phyloP scores from a whole-genome alignment of 805 yeast genomes.

The Wickerhamiella sergipiensis region DNA sequence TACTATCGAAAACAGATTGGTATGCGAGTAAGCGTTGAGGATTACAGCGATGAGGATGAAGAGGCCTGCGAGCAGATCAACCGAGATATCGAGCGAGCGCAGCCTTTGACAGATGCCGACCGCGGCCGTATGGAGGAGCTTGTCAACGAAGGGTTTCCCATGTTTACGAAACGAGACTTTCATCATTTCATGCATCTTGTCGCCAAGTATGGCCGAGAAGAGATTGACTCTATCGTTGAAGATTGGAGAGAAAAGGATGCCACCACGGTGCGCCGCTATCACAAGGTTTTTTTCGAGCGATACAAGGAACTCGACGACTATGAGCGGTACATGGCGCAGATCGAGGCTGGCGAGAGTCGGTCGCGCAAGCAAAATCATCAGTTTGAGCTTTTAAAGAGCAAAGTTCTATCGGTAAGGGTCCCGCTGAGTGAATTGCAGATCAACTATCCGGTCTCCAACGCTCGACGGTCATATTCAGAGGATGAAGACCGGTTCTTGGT shows the following conservation, averaged over 20 bases:
- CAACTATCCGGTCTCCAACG: slow-evolving; percentile 59
- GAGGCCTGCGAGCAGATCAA: slow-evolving; percentile 35
- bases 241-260: slow-evolving; percentile 48
- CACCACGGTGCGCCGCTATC: slow-evolving; percentile 69
- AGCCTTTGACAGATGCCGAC: slow-evolving; percentile 65
- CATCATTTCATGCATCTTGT: slow-evolving; percentile 60
- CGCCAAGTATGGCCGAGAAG: slow-evolving; percentile 68
- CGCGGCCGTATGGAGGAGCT: slow-evolving; percentile 53
- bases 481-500: slow-evolving; percentile 83
- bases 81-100: slow-evolving; percentile 49
- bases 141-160: slow-evolving; percentile 52
- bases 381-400: slow-evolving; percentile 63
- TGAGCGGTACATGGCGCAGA: slow-evolving; percentile 65
- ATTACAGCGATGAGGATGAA: slow-evolving; percentile 25
- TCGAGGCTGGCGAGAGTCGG: slow-evolving; percentile 81
- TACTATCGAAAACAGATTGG: slow-evolving; percentile 58
- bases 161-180: slow-evolving; percentile 82
- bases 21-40: slow-evolving; percentile 42
- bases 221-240: slow-evolving; percentile 49
- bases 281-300: slow-evolving; percentile 65
- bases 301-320: slow-evolving; percentile 76
- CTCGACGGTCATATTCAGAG: slow-evolving; percentile 58
- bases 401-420: slow-evolving; percentile 49
- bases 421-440: slow-evolving; percentile 68
- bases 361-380: slow-evolving; percentile 51